Evolutionary conservation across 176 grass and related monocot species (phyloP), one percentile per base, ranked within the genome.

Genomic region (Poa annua): DNA sequence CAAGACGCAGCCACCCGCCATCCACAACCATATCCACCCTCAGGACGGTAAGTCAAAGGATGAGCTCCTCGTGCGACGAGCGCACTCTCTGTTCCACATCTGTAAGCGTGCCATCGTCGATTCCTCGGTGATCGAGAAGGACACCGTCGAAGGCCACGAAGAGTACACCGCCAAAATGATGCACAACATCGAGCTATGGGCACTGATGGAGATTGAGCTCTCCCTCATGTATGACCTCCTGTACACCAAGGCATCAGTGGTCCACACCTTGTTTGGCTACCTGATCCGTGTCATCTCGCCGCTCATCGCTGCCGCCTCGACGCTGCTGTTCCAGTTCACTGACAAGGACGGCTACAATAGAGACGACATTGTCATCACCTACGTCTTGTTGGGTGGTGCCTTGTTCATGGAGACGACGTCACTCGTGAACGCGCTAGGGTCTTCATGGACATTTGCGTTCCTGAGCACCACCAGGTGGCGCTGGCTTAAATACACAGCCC

Each of bases 131-230:
- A 2, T 74, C 14, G 70, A 74, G 70, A 48, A 74, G 14, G 70
- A 73, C 44, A 22, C 0, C 2, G 7, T 16, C 6, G 41, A 71
- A 8, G 42, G 69, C 42, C 7, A 19, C 15, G 70, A 73, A 19
- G 70, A 73, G 7, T 29, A 19, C 70, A 32, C 44, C 1, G 0
- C 3, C 14, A 74, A 32, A 3, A 26, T 74, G 0, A 74, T 74
- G 47, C 7, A 41, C 7, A 6, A 50, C 7, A 4, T 50, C 0
- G 70, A 74, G 70, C 24, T 74, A 2, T 74, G 70, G 70, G 47
- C 45, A 24, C 70, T 74, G 70, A 74, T 74, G 70, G 70, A 74
- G 70, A 32, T 74, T 0, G 70, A 74, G 70, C 70, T 74, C 44
- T 74, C 70, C 14, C 70, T 74, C 24, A 50, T 74, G 70, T 74